Evolutionary conservation across 2,329 filamentous ascomycete genomes (phyloP), one percentile per base, ranked within the genome.

Genomic region (Aspergillus tamarii): DNA sequence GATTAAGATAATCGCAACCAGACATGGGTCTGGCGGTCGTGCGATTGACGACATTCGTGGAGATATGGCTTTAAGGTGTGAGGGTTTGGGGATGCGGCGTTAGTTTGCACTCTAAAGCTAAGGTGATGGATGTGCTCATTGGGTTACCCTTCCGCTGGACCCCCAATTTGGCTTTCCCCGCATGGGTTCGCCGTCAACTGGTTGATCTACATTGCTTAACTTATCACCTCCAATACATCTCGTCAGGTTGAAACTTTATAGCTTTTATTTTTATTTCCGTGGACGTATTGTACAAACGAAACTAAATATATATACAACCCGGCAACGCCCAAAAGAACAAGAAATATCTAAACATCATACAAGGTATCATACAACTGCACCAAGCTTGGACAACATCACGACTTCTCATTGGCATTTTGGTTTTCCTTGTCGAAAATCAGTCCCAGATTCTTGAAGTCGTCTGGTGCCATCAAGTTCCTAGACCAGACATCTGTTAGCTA

Each of bases 401-500:
- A 11, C 21, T 62, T 64, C n/a, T 61, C 52, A 54, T 59, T 62
- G 41, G 16, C 19, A 23, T 72, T 67, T 23, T 64, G 57, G 39
- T 70, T 67, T 4, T 73, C 68, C 28, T 79, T 78, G 52, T 87
- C 84, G 64, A 86, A 83, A 7, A 83, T 81, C 71, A 96, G 95
- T 0, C 95, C 95, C 46, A 99, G 83, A 74, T 99, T 99, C 78
- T 91, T 93, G 79, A 98, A 95, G 64, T 96, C 92, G 74, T 99
- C 95, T 70, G 87, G 92, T 9, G 94, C 94, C 95, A 99, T 99
- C 36, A 99, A 83, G 75, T 98, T 97, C 70, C 93, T 93, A 71
- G 34, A 41, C 11, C 50, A 30, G 32, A 43, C 26, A 32, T 2
- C 26, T 9, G 28, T 41, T 55, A 55, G 50, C 36, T 9, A 14